Conservation (phyloP, 129 eudicot genomes). For the Oenanthe sinensis region DNA sequence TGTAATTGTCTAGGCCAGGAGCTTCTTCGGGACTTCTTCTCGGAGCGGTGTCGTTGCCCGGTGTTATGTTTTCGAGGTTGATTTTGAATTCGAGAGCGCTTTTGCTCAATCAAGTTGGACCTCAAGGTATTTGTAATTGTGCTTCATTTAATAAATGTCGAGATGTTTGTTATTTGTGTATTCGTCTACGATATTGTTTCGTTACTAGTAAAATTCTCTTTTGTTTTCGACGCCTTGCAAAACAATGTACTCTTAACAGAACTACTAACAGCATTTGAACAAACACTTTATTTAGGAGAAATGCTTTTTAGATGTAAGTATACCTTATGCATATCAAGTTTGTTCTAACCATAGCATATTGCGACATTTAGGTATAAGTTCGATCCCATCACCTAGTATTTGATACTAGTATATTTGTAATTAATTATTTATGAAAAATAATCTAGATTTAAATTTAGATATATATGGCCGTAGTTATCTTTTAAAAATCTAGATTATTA, state of each 20-base stretch:
- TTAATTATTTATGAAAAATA: neutral
- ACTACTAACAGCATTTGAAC: neutral
- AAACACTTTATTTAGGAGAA: no score
- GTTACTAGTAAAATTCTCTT: no score
- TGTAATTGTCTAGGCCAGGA: conserved; percentile 53
- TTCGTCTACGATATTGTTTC: no score
- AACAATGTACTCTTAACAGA: neutral
- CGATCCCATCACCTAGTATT: no score
- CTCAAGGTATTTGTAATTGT: conserved; percentile 34
- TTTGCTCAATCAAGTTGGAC: conserved; percentile 25
- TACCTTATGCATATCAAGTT: neutral
- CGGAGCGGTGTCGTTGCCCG: conserved; percentile 81
- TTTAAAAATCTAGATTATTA: neutral
- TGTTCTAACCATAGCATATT: neutral
- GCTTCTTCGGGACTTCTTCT: conserved; percentile 79
- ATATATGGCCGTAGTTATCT: neutral
- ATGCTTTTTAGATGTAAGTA: neutral
- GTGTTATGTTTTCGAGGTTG: conserved; percentile 60
- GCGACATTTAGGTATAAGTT: neutral
- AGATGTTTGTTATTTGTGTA: neutral
- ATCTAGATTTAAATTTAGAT: neutral
- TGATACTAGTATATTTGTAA: neutral
- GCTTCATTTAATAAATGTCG: neutral
- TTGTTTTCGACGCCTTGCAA: neutral
- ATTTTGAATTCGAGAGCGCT: conserved; percentile 57